phyloP scores from a whole-genome alignment of 1,284 basidiomycete genomes.

The Cystobasidium sp. region DNA sequence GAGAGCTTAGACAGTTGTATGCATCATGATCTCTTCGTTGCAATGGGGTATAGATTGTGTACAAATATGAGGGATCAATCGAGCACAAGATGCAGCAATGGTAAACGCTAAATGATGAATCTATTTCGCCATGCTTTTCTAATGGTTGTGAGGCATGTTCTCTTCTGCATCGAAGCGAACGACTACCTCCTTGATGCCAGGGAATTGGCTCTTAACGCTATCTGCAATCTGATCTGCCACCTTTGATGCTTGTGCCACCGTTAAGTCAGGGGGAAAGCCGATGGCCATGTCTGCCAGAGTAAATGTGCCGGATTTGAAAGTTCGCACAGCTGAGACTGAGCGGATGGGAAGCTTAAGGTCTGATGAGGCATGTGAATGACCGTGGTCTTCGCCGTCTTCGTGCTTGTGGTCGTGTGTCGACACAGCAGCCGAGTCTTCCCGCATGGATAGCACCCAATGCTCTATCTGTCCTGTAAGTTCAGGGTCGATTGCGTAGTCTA shows the following conservation, averaged over 20 bases:
- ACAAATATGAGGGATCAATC: neutral
- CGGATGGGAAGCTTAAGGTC: slow-evolving; percentile 27
- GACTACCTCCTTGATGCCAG: slow-evolving; percentile 39
- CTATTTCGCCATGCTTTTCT: slow-evolving; percentile 7
- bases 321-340: slow-evolving; percentile 32
- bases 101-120: neutral
- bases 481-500: slow-evolving; percentile 40
- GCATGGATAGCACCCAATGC: slow-evolving; percentile 30
- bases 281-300: slow-evolving; percentile 39
- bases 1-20: slow-evolving; percentile 29
- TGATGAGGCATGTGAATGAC: slow-evolving; percentile 18
- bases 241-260: slow-evolving; percentile 36
- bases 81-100: too few relatives aligned
- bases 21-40: neutral
- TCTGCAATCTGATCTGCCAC: slow-evolving; percentile 39
- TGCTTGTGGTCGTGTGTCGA: slow-evolving; percentile 12
- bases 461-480: slow-evolving; percentile 41
- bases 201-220: slow-evolving; percentile 35
- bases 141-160: slow-evolving; percentile 2
- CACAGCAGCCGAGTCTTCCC: slow-evolving; percentile 13
- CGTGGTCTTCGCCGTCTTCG: slow-evolving; percentile 5
- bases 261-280: slow-evolving; percentile 38
- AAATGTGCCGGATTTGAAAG: slow-evolving; percentile 43
- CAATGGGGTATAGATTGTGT: neutral
- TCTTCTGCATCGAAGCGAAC: slow-evolving; percentile 42